Conservation (phyloP, 1,284 basidiomycete species). For the Phellopilus nigrolimitatus region DNA sequence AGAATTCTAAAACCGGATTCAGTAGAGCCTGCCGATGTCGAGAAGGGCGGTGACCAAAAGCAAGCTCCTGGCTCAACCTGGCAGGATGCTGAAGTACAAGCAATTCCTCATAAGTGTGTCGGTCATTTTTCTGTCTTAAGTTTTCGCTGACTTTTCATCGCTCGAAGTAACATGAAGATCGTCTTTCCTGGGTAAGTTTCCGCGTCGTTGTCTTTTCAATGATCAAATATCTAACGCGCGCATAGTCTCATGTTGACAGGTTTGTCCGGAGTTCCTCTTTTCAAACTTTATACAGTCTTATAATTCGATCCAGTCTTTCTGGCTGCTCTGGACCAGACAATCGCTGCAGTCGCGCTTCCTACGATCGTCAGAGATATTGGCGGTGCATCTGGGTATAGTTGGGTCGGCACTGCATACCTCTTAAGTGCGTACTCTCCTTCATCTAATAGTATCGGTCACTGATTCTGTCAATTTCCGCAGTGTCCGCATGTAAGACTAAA, state of each 20-base stretch:
- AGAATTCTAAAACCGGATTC: slow-evolving; percentile 5
- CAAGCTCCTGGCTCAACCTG: slow-evolving; percentile 12
- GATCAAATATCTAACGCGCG: not conserved
- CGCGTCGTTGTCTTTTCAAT: not conserved
- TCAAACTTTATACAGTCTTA: not conserved
- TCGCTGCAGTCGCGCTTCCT: slow-evolving; percentile 29
- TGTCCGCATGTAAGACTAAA: slow-evolving; percentile 18
- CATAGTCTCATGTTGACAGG: slow-evolving; percentile 20
- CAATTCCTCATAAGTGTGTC: slow-evolving; percentile 19
- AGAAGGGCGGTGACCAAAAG: slow-evolving; percentile 9
- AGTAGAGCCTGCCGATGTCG: slow-evolving; percentile 6
- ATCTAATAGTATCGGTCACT: slow-evolving; percentile 22
- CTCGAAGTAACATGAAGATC: slow-evolving; percentile 19
- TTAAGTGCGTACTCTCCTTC: slow-evolving; percentile 29
- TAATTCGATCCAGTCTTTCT: slow-evolving; percentile 24
- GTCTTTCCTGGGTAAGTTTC: slow-evolving; percentile 19
- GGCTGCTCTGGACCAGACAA: slow-evolving; percentile 35
- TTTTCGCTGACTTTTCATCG: not conserved
- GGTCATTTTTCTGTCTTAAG: not conserved
- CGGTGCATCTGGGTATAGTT: slow-evolving; percentile 27
- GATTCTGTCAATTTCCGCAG: slow-evolving; percentile 10
- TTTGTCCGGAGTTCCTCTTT: not conserved
- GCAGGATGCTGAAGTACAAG: slow-evolving; percentile 16
- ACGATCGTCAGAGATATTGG: slow-evolving; percentile 31
- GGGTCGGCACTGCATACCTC: slow-evolving; percentile 32